Percentiles rank a stretch among this genome's conserved stretches.
Conservation (phyloP, 805 yeast species). For the Sugiyamaella americana region DNA sequence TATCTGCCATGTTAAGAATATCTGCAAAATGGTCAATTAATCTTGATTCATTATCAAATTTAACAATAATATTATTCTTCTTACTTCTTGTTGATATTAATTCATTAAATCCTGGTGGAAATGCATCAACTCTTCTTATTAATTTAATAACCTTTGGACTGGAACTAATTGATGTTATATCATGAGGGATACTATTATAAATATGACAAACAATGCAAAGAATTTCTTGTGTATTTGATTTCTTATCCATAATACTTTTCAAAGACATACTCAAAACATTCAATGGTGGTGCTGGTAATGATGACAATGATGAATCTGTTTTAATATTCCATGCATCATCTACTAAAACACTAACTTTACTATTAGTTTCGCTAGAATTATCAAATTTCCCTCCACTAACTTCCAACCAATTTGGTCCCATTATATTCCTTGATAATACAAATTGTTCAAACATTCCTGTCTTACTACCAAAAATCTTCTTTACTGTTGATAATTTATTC, state of each 20-base stretch:
- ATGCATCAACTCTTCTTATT: constrained; percentile 65
- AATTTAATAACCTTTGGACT: constrained; percentile 65
- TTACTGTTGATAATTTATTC: constrained; percentile 46
- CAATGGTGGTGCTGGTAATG: constrained; percentile 47
- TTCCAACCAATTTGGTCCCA: constrained; percentile 98
- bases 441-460: constrained; percentile 77
- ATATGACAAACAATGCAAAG: constrained; percentile 76
- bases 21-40: constrained; percentile 71
- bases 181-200: constrained; percentile 64
- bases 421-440: constrained; percentile 71
- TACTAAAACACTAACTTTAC: constrained; percentile 64
- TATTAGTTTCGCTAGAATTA: constrained; percentile 54
- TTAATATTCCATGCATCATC: constrained; percentile 39
- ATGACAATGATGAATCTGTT: constrained; percentile 40
- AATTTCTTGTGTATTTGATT: constrained; percentile 75
- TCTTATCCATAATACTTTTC: constrained; percentile 72
- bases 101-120: constrained; percentile 71
- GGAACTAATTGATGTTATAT: constrained; percentile 57
- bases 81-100: constrained; percentile 40
- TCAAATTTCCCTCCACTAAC: constrained; percentile 57
- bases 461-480: constrained; percentile 72
- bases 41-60: constrained; percentile 69
- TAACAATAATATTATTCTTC: constrained; percentile 36
- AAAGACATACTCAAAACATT: constrained; percentile 70
- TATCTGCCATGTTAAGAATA: constrained; percentile 68